phyloP scores from a whole-genome alignment of 2,329 filamentous ascomycete genomes.

The Ophiostoma populinum region DNA sequence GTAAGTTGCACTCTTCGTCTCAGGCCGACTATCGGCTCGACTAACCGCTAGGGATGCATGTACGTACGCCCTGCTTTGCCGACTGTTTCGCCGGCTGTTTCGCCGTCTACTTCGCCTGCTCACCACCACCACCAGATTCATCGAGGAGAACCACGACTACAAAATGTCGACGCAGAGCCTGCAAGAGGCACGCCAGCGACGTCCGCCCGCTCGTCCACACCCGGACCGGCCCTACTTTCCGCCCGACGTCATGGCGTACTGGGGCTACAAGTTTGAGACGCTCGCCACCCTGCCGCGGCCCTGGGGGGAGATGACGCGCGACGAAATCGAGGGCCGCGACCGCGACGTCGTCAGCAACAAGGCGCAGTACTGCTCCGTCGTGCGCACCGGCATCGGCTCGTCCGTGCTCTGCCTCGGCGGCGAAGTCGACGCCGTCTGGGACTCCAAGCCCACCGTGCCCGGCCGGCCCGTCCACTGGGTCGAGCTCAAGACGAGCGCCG shows the following conservation, averaged over 20 bases:
- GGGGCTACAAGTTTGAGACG: constrained; percentile 97
- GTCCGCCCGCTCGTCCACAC: constrained; percentile 16
- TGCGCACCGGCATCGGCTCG: constrained; percentile 70
- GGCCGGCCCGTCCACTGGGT: constrained; percentile 73
- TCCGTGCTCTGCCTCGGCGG: constrained; percentile 66
- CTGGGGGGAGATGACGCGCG: constrained; percentile 56
- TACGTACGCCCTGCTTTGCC: no score
- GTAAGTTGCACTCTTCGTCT: constrained; percentile 38
- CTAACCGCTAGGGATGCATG: constrained; percentile 10
- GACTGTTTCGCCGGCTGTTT: no score
- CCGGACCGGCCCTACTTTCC: constrained; percentile 21
- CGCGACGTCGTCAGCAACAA: constrained; percentile 65
- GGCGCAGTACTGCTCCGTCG: constrained; percentile 89
- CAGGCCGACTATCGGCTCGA: neutral
- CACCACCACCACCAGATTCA: constrained; percentile 53
- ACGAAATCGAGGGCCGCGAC: constrained; percentile 63
- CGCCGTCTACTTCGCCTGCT: no score
- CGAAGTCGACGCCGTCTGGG: constrained; percentile 88
- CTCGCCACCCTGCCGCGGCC: constrained; percentile 57
- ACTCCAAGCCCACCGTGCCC: constrained; percentile 51
- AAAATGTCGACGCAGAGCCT: constrained; percentile 45
- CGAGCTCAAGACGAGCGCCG: constrained; percentile 80
- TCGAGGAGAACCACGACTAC: constrained; percentile 74
- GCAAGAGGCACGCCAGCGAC: constrained; percentile 34
- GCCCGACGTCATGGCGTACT: constrained; percentile 76